Evolutionary conservation across 2,329 filamentous ascomycete genomes (phyloP), one percentile per base, ranked within the genome.

Genomic region (Beauveria varroae): DNA sequence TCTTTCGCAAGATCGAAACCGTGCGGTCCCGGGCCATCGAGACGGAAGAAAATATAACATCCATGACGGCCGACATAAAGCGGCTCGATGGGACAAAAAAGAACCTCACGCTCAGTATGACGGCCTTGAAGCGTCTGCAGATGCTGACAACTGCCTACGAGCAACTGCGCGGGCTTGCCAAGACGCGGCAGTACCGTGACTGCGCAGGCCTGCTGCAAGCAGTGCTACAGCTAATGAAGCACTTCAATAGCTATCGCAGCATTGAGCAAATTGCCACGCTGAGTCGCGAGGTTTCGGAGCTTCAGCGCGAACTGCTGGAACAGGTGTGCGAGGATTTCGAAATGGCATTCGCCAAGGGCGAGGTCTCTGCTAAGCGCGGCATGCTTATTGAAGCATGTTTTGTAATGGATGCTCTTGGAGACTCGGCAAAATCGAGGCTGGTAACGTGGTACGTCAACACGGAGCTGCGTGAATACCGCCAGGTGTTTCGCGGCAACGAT

Each of bases 311-410:
- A 73, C 77, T 99, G 62, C 78, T 97, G 62, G 95, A 99, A 77
- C 95, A 99, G 75, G 89, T 99, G n/a, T 99, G 95, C 73, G 95
- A 98, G 75, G 95, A 99, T 74, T 99, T 99, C 71, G 95, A 99
- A 78, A 84, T 97, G 62, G 89, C 90, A 0, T 99, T 98, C 74
- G 88, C 93, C 22, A 96, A 93, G 74, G 87, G 86, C 24, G 93
- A 98, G 74, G 86, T 96, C 16, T 79, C 80, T 3, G 79, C 85
- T 62, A 87, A 86, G 66, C 86, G 85, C 66, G 83, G 80, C 16
- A 87, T 88, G 72, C 81, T 99, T 61, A 81, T 88, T 41, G 95
- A 99, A 75, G 92, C 91, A 0, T 98, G 95, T 72, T 79, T 90
- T 65, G 93, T 99, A 43, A 93, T 97, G 83, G 95, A 99, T 77